These are phyloP conservation scores for Spizellomyces punctatus DNA, from an alignment of 192 early-diverging fungal genomes.

Conservation along the genomic window DNA sequence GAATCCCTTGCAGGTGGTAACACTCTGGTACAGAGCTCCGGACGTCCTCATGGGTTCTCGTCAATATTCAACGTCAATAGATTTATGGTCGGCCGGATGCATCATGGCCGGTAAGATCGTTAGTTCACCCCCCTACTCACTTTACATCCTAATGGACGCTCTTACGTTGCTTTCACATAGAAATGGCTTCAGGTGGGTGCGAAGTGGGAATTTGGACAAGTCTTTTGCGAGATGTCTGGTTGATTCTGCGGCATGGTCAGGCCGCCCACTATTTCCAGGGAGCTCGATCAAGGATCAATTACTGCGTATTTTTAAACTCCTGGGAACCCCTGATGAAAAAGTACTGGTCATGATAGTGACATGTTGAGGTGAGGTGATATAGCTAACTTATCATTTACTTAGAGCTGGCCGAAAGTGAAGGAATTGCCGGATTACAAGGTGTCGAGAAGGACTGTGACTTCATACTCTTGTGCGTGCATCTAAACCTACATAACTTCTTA, in stretches of 20 bases:
- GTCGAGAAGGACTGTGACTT: conserved; percentile 22
- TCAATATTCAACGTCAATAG: conserved; percentile 93
- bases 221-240: not conserved
- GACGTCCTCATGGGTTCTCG: conserved; percentile 94
- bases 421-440: conserved; percentile 89
- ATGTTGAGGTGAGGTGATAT: not conserved
- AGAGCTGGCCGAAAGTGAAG: conserved; percentile 81
- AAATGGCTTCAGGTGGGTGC: conserved; percentile 35
- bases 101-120: conserved; percentile 67
- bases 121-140: not conserved
- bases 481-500: conserved; percentile 20
- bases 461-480: not conserved
- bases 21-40: conserved; percentile 96
- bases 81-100: conserved; percentile 97
- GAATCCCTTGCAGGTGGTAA: conserved; percentile 75
- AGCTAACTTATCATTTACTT: not conserved
- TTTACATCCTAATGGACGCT: not conserved
- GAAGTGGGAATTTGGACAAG: too few relatives aligned
- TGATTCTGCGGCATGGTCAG: conserved; percentile 30
- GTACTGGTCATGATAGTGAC: conserved; percentile 18
- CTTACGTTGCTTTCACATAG: conserved; percentile 1
- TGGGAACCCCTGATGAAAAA: conserved; percentile 76
- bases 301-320: conserved; percentile 84
- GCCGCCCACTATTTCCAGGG: conserved; percentile 90
- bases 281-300: conserved; percentile 86